A percentile compares a stretch with the other conserved stretches of the same genome.
These are phyloP conservation scores for Aureobasidium subglaciale DNA, from an alignment of 2,329 filamentous ascomycete species.

Conservation along the genomic window DNA sequence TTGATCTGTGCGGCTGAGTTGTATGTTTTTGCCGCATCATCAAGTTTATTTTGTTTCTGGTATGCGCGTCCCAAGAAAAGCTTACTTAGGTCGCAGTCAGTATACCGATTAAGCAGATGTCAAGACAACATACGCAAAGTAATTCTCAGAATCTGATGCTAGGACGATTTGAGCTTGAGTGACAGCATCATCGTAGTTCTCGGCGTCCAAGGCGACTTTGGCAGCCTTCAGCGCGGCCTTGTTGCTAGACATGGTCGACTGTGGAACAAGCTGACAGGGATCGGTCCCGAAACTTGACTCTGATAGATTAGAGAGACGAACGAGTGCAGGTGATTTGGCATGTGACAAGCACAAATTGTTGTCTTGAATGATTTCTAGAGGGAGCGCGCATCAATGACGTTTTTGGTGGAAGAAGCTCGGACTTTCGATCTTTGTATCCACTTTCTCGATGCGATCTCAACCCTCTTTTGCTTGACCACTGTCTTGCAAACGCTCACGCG, in stretches of 20 bases:
- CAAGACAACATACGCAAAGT: constrained; percentile 61
- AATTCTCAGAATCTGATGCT: constrained; percentile 66
- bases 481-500: too few relatives aligned
- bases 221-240: constrained; percentile 79
- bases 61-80: constrained; percentile 83
- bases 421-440: background rate
- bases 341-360: constrained; percentile 6
- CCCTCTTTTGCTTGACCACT: too few relatives aligned
- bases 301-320: background rate
- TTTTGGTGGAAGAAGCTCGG: background rate
- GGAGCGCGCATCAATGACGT: constrained; percentile 4
- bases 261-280: background rate
- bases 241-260: constrained; percentile 23
- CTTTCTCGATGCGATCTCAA: background rate
- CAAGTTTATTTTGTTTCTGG: constrained; percentile 65
- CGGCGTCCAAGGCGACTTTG: constrained; percentile 66
- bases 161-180: constrained; percentile 63
- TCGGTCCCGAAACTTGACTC: background rate
- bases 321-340: background rate
- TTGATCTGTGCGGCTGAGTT: constrained; percentile 63
- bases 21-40: constrained; percentile 73
- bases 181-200: constrained; percentile 71
- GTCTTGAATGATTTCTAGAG: background rate
- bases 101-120: background rate
- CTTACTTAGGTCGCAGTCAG: constrained; percentile 42